Base-by-base conservation (phyloP, 164 flowering plant genomes). In the Vitis rupestris region DNA sequence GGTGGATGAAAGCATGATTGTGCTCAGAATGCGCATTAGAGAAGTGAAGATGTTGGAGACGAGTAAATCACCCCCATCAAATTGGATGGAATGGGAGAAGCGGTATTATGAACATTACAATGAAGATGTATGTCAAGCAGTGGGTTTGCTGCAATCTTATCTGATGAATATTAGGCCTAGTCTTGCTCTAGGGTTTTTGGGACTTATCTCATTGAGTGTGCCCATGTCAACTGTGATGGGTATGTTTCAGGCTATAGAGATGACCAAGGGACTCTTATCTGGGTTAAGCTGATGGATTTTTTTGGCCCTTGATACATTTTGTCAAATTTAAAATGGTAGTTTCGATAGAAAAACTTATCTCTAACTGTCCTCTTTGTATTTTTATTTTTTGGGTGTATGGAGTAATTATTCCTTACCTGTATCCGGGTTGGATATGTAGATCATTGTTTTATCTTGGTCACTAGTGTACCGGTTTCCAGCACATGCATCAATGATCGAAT, bases 81-180 rank as follows among this genome's bases (percentile, higher is more conserved):
- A 76, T 0, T 83, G 84, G 82, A 74, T 68, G 83, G 81, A 72
- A 10, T 83, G 86, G 86, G 83, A 83, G 72, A 79, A 82, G 80
- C 55, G 47, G 6, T 74, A 52, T 14, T 76, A 79, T 47, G 9
- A 64, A 1, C 2, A 61, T n/a, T 79, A 81, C 29, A 69, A 72
- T 17, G 23, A 59, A 15, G 11, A 31, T 8, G 37, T 81, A 0
- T 76, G 80, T 52, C 19, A 67, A 27, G 50, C 63, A 0, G 66
- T 76, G 68, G 81, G 80, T 2, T 23, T 71, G 1, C n/a, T 82
- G 69, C 85, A 82, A 53, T 30, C 78, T 10, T 59, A 9, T 3
- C 50, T 82, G 73, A 76, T 82, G 78, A 74, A 76, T 15, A 64
- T 75, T 0, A 75, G 83, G 69, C 85, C 85, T 9, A 50, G 80